Conservation (phyloP, 1,139 yeast genomes). For the Taiozyma sp. region DNA sequence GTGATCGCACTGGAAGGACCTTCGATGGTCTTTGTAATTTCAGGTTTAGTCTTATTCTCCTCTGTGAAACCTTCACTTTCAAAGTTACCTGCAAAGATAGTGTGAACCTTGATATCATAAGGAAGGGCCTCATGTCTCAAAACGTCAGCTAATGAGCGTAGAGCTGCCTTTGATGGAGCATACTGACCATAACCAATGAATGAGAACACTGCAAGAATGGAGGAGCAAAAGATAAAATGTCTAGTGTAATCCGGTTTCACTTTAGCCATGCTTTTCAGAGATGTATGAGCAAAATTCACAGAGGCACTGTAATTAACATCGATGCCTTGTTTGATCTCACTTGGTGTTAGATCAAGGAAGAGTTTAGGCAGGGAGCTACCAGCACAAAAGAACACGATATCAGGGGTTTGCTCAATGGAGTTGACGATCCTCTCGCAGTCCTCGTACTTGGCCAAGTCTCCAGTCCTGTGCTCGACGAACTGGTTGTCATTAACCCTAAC, state of each 20-base stretch:
- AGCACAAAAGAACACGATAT: conserved; percentile 79
- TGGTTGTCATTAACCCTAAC: conserved; percentile 16
- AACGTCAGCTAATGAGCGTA: conserved; percentile 68
- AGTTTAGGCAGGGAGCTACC: conserved; percentile 82
- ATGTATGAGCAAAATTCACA: conserved; percentile 62
- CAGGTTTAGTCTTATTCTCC: conserved; percentile 85
- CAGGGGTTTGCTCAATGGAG: conserved; percentile 42
- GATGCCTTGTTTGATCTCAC: conserved; percentile 59
- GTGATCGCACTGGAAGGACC: conserved; percentile 76
- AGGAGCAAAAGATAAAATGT: conserved; percentile 73
- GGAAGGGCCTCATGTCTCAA: conserved; percentile 79
- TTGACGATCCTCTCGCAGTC: conserved; percentile 43
- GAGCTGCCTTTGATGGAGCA: conserved; percentile 84
- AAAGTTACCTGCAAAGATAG: conserved; percentile 86
- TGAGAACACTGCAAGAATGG: conserved; percentile 79
- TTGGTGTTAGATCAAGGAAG: conserved; percentile 59
- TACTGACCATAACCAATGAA: conserved; percentile 90
- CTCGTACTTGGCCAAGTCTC: conserved; percentile 63
- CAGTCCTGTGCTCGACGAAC: conserved; percentile 42
- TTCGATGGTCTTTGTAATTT: conserved; percentile 75
- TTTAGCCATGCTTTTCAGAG: conserved; percentile 40
- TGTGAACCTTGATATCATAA: conserved; percentile 56
- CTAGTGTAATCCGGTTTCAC: conserved; percentile 28
- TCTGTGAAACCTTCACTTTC: conserved; percentile 79
- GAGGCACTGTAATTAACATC: conserved; percentile 71